phyloP scores from a whole-genome alignment of 108 stramenopile species.

The Aurantiochytrium sp. region DNA sequence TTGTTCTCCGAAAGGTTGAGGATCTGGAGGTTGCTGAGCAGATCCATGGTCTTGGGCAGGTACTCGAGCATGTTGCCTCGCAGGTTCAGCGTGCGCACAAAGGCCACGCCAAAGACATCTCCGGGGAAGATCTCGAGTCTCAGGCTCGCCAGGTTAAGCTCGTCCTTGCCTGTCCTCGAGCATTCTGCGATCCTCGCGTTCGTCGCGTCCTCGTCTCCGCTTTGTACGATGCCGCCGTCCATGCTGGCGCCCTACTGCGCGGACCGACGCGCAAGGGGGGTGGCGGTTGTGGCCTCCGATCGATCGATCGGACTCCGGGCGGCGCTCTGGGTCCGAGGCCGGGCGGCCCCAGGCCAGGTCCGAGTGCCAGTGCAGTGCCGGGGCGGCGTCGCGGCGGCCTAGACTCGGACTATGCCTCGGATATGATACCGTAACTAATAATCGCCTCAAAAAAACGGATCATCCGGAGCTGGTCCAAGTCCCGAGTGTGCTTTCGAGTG shows the following conservation, averaged over 20 bases:
- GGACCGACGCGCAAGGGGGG: not conserved
- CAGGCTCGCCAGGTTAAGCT: not conserved
- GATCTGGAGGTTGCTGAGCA: not conserved
- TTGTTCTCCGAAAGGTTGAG: not conserved
- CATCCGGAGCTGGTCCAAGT: too few species aligned
- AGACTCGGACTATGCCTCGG: too few species aligned
- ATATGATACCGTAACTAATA: too few species aligned
- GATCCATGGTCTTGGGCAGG: not conserved
- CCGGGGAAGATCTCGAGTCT: constrained; percentile 2
- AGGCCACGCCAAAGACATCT: not conserved
- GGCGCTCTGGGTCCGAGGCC: too few species aligned
- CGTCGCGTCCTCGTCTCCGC: not conserved
- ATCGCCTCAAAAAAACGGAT: too few species aligned
- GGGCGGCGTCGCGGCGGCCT: too few species aligned
- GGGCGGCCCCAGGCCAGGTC: too few species aligned
- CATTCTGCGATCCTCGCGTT: not conserved
- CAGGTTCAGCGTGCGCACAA: constrained; percentile 13
- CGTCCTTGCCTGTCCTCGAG: not conserved
- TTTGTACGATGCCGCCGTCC: constrained; percentile 11
- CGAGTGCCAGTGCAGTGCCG: too few species aligned
- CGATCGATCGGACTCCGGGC: too few species aligned
- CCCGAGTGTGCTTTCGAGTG: too few species aligned
- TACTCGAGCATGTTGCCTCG: not conserved
- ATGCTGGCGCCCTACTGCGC: not conserved
- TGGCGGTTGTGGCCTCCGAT: not conserved